A percentile compares a stretch with the other conserved stretches of the same genome.
phyloP scores from a whole-genome alignment of 1,284 basidiomycete genomes.

The Ustilago bromivora region DNA sequence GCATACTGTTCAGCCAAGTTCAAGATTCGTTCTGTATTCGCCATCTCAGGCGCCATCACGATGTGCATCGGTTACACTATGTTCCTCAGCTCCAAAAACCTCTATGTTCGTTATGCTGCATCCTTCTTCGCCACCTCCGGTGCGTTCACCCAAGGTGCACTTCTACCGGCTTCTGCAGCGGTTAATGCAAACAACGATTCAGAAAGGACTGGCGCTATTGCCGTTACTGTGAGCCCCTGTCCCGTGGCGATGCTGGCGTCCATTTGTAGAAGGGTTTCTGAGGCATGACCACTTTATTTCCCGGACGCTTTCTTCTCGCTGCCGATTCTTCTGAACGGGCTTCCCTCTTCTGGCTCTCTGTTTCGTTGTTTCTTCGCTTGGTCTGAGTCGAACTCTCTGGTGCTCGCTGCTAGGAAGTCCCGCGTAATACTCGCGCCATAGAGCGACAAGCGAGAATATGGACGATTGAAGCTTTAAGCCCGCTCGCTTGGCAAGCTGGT shows the following conservation, averaged over 20 bases:
- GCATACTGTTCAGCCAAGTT: slow-evolving; percentile 67
- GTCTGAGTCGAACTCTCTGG: no score
- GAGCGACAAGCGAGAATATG: no score
- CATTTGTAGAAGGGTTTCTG: no score
- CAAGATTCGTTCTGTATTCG: slow-evolving; percentile 60
- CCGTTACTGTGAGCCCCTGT: slow-evolving; percentile 40
- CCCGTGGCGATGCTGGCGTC: no score
- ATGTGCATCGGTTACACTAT: slow-evolving; percentile 67
- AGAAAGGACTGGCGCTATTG: slow-evolving; percentile 61
- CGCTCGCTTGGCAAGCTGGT: neutral
- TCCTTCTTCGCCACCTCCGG: slow-evolving; percentile 65
- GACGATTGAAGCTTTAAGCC: no score
- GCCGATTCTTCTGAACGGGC: no score
- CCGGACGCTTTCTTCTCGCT: no score
- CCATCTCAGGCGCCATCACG: slow-evolving; percentile 57
- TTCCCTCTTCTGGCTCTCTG: no score
- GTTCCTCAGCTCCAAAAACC: slow-evolving; percentile 55
- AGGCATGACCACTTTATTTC: no score
- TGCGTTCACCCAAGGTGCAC: slow-evolving; percentile 65
- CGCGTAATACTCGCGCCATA: no score
- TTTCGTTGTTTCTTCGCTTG: no score
- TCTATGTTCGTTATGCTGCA: slow-evolving; percentile 60
- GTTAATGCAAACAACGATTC: slow-evolving; percentile 67
- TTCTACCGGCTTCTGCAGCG: slow-evolving; percentile 52
- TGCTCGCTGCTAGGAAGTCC: neutral